Base-by-base conservation (phyloP, 257 asterid genomes). In the Solanum chilense region DNA sequence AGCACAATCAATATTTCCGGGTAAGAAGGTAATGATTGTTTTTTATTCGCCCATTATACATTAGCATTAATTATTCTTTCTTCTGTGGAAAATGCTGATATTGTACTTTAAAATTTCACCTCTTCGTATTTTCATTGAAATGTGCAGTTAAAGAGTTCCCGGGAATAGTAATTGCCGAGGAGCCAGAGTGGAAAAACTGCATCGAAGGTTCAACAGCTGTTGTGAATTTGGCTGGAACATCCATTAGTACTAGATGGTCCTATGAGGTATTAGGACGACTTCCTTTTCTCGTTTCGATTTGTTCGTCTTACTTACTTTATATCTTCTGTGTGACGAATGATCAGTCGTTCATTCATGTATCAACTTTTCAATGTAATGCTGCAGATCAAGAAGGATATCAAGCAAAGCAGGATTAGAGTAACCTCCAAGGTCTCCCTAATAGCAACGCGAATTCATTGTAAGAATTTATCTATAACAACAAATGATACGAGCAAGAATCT, bases 301-400 rank as follows among this genome's bases (percentile, higher is more conserved):
- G 15, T n/a, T 42, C 11, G 11, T 49, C 70, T 81, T 25, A 29
- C 47, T 60, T 69, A 29, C 35, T 68, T 77, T 77, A 27, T 58
- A 21, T 29, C 21, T 29, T 80, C 44, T 1, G 16, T 31, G 42
- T 9, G 37, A 76, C 14, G 37, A 76, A 42, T n/a, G 60, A 42
- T 76, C 23, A 42, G 23, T 76, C 21, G 35, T 76, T 42, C 84
- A 78, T 45, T 64, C 78, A 9, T 56, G 27, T 58, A 70, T 69
- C 64, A 84, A 80, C 80, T 89, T 86, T 83, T 87, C 82, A 75
- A 44, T 35, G 75, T 85, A 27, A 27, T 87, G 45, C 86, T 91
- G 87, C 98, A 96, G 99, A 88, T 94, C 92, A 97, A 97, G 96
- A 94, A 94, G 92, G 99, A 97, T 86, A 97, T 97, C 84, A 95